Evolutionary conservation across 805 yeast species (phyloP).

Genomic region (Tetrapisispora fleetii): DNA sequence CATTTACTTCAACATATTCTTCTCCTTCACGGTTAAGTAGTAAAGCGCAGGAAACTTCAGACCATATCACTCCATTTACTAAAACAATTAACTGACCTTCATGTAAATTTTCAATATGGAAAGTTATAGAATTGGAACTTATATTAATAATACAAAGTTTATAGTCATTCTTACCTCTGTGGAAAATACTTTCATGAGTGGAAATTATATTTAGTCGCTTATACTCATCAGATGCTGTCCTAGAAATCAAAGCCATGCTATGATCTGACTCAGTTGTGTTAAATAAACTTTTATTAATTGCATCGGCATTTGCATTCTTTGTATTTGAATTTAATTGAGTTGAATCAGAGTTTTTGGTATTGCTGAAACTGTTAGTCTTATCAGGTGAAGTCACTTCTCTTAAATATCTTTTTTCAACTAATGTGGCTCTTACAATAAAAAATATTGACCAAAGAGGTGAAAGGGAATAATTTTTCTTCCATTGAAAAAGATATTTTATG

Average conservation of each 20-base stretch:
- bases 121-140: slow-evolving; percentile 43
- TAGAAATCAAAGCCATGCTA: slow-evolving; percentile 31
- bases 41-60: slow-evolving; percentile 46
- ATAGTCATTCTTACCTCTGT: slow-evolving; percentile 26
- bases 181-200: slow-evolving; percentile 18
- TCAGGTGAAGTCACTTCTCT: slow-evolving; percentile 24
- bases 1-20: slow-evolving; percentile 49
- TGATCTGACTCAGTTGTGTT: slow-evolving; percentile 23
- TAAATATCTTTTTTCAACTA: slow-evolving; percentile 35
- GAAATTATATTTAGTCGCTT: slow-evolving; percentile 22
- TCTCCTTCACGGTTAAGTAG: slow-evolving; percentile 33
- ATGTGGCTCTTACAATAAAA: slow-evolving; percentile 42
- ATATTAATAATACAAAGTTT: slow-evolving; percentile 39
- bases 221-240: slow-evolving; percentile 25
- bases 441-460: slow-evolving; percentile 49
- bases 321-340: background rate
- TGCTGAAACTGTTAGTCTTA: background rate
- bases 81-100: slow-evolving; percentile 35
- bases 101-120: slow-evolving; percentile 38
- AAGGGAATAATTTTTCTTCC: slow-evolving; percentile 19
- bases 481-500: slow-evolving; percentile 22
- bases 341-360: background rate
- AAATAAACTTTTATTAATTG: slow-evolving; percentile 19
- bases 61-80: slow-evolving; percentile 64
- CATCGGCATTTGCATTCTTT: background rate